These are phyloP conservation scores for Phytophthora idaei DNA, from an alignment of 352 stramenopile genomes.

Conservation along the genomic window DNA sequence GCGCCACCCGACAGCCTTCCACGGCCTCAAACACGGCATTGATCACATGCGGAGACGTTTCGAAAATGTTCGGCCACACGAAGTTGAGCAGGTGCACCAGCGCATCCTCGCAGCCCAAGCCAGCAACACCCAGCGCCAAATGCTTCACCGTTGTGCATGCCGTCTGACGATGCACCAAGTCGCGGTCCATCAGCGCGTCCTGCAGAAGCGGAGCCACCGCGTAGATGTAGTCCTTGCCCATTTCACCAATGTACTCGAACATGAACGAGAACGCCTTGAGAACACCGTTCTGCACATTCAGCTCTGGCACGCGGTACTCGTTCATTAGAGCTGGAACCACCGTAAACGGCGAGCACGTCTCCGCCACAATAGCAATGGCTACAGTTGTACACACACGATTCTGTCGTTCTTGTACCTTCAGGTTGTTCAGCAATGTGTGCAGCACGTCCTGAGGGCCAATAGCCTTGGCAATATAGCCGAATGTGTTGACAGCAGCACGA, in stretches of 20 bases:
- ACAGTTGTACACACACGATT: slow-evolving; percentile 99
- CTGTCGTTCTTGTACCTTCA: slow-evolving; percentile 99
- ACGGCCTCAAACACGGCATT: slow-evolving; percentile 99
- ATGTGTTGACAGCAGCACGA: slow-evolving; percentile 98
- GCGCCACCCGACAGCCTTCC: slow-evolving; percentile 95
- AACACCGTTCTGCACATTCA: slow-evolving; percentile 99
- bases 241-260: slow-evolving; percentile 99
- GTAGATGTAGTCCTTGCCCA: slow-evolving; percentile 99
- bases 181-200: slow-evolving; percentile 99
- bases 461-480: slow-evolving; percentile 99
- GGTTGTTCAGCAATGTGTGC: slow-evolving; percentile 98
- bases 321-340: slow-evolving; percentile 99
- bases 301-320: slow-evolving; percentile 98
- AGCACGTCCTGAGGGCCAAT: slow-evolving; percentile 99
- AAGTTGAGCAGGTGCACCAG: slow-evolving; percentile 98
- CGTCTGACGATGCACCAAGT: slow-evolving; percentile 98
- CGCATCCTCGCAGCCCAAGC: slow-evolving; percentile 98
- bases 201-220: slow-evolving; percentile 97
- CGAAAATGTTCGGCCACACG: slow-evolving; percentile 99
- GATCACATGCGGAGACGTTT: slow-evolving; percentile 98
- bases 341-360: slow-evolving; percentile 99
- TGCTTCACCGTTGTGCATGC: slow-evolving; percentile 98
- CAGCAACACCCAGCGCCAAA: slow-evolving; percentile 95
- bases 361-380: slow-evolving; percentile 99
- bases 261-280: slow-evolving; percentile 99